Conservation (phyloP, 768 basidiomycete genomes). For the Mycena leptocephala region DNA sequence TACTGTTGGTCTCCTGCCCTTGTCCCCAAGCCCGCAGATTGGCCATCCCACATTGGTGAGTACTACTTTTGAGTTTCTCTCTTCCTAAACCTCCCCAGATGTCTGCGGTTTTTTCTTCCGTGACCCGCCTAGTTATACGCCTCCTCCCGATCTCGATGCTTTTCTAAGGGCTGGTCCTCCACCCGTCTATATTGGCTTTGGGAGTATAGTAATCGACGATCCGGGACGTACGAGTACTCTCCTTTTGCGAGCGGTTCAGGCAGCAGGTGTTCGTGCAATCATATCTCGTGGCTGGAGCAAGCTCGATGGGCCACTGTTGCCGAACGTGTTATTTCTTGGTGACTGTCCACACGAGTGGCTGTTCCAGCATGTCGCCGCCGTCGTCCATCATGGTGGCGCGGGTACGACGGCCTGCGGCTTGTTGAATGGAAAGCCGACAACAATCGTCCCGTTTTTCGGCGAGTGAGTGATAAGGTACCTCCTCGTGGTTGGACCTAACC, state of each 20-base stretch:
- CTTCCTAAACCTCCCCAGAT: constrained; percentile 48
- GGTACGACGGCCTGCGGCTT: constrained; percentile 66
- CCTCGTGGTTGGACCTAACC: too few relatives aligned
- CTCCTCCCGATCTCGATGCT: constrained; percentile 47
- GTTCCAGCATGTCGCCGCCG: constrained; percentile 60
- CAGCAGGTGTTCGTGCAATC: constrained; percentile 57
- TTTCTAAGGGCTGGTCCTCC: constrained; percentile 53
- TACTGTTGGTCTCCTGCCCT: constrained; percentile 59
- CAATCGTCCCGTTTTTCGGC: constrained; percentile 65
- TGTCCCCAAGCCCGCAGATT: constrained; percentile 60
- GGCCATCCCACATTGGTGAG: constrained; percentile 59
- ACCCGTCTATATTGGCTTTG: constrained; percentile 64
- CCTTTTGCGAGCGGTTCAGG: constrained; percentile 57
- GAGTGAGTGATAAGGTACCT: constrained; percentile 46
- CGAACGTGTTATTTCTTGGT: constrained; percentile 57
- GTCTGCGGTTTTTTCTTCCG: constrained; percentile 62
- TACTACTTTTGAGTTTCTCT: constrained; percentile 49
- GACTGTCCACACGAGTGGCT: constrained; percentile 68
- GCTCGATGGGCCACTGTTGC: constrained; percentile 47
- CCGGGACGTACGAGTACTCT: constrained; percentile 41
- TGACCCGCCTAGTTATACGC: constrained; percentile 50
- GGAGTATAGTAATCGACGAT: constrained; percentile 40
- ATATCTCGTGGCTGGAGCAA: constrained; percentile 62
- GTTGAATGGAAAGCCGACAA: constrained; percentile 57
- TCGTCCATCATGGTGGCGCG: constrained; percentile 64